A percentile compares a stretch with the other conserved stretches of the same genome.
Evolutionary conservation across 208 protist genomes (phyloP).

Genomic region (Acanthamoeba royreba): DNA sequence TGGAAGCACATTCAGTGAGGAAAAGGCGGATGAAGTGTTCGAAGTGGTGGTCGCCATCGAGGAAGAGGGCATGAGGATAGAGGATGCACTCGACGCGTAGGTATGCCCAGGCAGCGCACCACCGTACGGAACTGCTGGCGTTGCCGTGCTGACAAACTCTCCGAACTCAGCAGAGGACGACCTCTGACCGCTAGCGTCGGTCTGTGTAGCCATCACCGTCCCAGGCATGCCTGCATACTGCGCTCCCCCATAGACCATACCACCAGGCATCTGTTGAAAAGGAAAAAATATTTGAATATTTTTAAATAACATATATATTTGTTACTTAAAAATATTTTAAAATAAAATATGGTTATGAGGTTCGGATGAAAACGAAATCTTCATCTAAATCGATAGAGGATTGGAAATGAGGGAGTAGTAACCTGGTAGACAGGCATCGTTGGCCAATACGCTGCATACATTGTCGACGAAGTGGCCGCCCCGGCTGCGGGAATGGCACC

Average conservation of each 20-base stretch:
- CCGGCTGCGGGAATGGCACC: background rate
- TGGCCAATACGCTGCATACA: background rate
- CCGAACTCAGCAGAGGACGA: background rate
- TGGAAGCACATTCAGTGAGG: too few relatives aligned
- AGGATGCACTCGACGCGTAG: too few relatives aligned
- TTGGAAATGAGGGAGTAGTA: too few relatives aligned
- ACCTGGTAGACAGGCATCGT: too few relatives aligned
- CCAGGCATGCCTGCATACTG: background rate
- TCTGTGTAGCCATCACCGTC: background rate
- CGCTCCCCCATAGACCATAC: background rate
- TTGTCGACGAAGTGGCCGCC: too few relatives aligned
- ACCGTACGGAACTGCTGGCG: too few relatives aligned
- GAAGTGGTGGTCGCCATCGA: background rate
- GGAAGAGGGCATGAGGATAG: background rate
- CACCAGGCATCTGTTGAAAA: background rate
- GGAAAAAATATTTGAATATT: too few relatives aligned
- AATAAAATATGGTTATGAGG: background rate
- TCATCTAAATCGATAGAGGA: too few relatives aligned
- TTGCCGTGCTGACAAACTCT: too few relatives aligned
- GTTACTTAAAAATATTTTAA: background rate
- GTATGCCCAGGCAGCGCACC: too few relatives aligned
- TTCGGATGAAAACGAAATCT: background rate
- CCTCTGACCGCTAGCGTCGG: background rate
- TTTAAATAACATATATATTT: background rate
- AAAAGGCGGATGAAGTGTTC: background rate